Percentiles rank a stretch among this genome's conserved stretches.
Conservation (phyloP, 129 eudicot genomes). For the Helianthus annuus region DNA sequence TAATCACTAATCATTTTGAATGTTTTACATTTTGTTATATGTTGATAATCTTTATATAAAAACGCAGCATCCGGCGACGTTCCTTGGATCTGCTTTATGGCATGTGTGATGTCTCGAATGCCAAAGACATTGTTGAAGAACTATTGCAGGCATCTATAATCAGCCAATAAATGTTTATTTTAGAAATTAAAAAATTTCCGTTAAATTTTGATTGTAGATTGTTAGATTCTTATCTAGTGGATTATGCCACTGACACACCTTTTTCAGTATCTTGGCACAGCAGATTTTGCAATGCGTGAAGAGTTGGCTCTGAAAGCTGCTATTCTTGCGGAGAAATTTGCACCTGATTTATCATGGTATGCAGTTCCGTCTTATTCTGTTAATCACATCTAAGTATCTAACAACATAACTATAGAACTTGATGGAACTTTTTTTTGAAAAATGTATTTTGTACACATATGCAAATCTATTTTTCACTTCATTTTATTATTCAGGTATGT, state of each 20-base stretch:
- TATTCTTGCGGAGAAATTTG: conserved; percentile 98
- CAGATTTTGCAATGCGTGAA: conserved; percentile 99
- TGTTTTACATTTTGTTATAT: conserved; percentile 12
- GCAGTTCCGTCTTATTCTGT: conserved; percentile 20
- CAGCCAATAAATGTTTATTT: too few species aligned
- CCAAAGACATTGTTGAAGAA: conserved; percentile 98
- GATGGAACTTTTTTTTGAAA: not conserved
- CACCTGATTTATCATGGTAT: conserved; percentile 98
- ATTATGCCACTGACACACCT: conserved; percentile 21
- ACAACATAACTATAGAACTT: conserved; percentile 9
- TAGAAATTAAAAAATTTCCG: not conserved
- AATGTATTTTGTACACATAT: not conserved
- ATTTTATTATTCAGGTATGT: conserved; percentile 78
- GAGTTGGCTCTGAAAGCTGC: conserved; percentile 95
- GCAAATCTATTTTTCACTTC: conserved; percentile 6
- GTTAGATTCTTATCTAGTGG: not conserved
- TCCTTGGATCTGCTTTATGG: conserved; percentile 97
- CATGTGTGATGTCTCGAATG: conserved; percentile 99
- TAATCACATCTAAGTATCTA: conserved; percentile 9
- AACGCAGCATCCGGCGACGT: conserved; percentile 85
- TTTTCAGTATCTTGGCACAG: conserved; percentile 85
- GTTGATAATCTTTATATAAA: not conserved
- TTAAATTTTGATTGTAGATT: not conserved
- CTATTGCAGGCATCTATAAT: conserved; percentile 65
- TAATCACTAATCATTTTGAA: not conserved